Percentiles rank a stretch among this genome's conserved stretches.
Evolutionary conservation across 805 yeast species (phyloP).

Genomic region (Kuraishia cidri): DNA sequence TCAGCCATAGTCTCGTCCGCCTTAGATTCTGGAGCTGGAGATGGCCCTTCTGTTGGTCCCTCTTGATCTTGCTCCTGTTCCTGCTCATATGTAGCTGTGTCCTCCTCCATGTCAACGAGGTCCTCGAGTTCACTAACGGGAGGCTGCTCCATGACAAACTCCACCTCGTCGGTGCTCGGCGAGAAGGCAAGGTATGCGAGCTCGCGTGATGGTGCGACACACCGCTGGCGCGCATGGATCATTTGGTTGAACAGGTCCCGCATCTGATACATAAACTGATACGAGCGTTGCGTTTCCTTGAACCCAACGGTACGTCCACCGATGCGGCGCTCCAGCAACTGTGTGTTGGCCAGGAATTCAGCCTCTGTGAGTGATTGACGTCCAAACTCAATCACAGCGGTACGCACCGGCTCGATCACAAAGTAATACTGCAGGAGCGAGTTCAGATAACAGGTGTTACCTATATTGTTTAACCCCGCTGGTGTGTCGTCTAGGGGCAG

Average conservation of each 20-base stretch:
- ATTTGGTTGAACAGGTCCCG: slow-evolving; percentile 61
- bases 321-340: slow-evolving; percentile 49
- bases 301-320: slow-evolving; percentile 82
- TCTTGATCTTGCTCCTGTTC: not conserved
- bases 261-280: slow-evolving; percentile 70
- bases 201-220: slow-evolving; percentile 76
- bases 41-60: not conserved
- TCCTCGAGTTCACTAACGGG: not conserved
- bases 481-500: slow-evolving; percentile 72
- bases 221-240: slow-evolving; percentile 51
- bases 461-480: slow-evolving; percentile 87
- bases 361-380: slow-evolving; percentile 11
- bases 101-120: slow-evolving; percentile 2
- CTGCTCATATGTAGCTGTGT: slow-evolving; percentile 1
- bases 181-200: slow-evolving; percentile 83
- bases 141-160: slow-evolving; percentile 28
- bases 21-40: not conserved
- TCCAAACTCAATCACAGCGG: slow-evolving; percentile 48
- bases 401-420: slow-evolving; percentile 73
- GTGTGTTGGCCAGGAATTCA: slow-evolving; percentile 18
- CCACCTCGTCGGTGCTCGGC: slow-evolving; percentile 60
- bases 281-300: slow-evolving; percentile 73
- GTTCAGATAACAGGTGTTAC: slow-evolving; percentile 92
- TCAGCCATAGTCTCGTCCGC: not conserved
- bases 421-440: slow-evolving; percentile 88